Evolutionary conservation across 2,329 filamentous ascomycete species (phyloP).

Genomic region (Thielaviopsis musarum): DNA sequence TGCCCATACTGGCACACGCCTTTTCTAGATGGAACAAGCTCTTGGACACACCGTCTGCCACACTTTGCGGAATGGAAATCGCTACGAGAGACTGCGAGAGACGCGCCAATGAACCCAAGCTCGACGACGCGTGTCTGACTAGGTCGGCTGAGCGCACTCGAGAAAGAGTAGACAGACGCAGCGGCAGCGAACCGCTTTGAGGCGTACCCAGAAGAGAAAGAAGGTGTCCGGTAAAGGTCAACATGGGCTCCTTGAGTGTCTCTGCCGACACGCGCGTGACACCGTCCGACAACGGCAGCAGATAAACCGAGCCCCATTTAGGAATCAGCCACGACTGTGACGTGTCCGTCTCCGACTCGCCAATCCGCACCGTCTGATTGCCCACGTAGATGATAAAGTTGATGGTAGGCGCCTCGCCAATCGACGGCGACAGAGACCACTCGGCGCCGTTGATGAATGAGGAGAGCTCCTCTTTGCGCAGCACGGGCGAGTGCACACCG

Average conservation of each 20-base stretch:
- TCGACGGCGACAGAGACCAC: conserved; percentile 90
- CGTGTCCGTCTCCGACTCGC: conserved; percentile 21
- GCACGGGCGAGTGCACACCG: conserved; percentile 42
- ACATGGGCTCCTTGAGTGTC: conserved; percentile 60
- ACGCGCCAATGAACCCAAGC: conserved; percentile 79
- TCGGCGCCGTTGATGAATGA: conserved; percentile 96
- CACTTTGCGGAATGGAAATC: conserved; percentile 77
- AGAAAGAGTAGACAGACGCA: conserved; percentile 68
- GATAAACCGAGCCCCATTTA: conserved; percentile 70
- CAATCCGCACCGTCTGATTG: conserved; percentile 48
- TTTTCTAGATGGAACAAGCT: conserved; percentile 62
- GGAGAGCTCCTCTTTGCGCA: conserved; percentile 74
- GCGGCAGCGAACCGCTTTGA: conserved; percentile 62
- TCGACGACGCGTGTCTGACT: conserved; percentile 77
- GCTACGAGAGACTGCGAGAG: conserved; percentile 69
- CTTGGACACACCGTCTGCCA: conserved; percentile 69
- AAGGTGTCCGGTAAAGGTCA: conserved; percentile 82
- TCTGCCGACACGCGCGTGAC: conserved; percentile 41
- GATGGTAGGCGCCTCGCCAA: conserved; percentile 80
- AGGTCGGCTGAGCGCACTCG: conserved; percentile 77
- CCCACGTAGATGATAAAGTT: conserved; percentile 92
- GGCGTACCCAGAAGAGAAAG: conserved; percentile 77
- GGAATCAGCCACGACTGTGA: conserved; percentile 74
- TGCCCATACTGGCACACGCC: conserved; percentile 56
- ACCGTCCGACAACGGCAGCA: conserved; percentile 30